phyloP scores from a whole-genome alignment of 176 grass and related monocot species.

The Stipa capillata region DNA sequence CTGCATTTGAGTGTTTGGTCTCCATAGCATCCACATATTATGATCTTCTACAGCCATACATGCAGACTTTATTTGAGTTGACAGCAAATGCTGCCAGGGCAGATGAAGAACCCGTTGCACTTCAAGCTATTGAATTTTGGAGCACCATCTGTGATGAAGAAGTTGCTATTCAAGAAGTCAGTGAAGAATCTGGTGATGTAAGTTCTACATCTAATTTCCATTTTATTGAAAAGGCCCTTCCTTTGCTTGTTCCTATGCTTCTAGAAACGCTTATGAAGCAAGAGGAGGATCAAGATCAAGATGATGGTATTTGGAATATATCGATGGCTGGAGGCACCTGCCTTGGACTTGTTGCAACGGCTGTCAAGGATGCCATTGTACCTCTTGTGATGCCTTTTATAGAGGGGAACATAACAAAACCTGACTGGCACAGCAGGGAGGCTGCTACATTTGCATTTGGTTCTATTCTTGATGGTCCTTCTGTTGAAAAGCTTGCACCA shows the following conservation, averaged over 20 bases:
- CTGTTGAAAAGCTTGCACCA: slow-evolving; percentile 36
- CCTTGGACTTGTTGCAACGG: slow-evolving; percentile 42
- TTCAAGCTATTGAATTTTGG: slow-evolving; percentile 72
- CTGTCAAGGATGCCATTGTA: slow-evolving; percentile 37
- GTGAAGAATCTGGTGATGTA: slow-evolving; percentile 21
- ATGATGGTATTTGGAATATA: slow-evolving; percentile 48
- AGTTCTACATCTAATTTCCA: slow-evolving; percentile 29
- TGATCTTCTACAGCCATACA: slow-evolving; percentile 46
- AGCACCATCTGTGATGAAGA: slow-evolving; percentile 52
- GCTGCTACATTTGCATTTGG: slow-evolving; percentile 57
- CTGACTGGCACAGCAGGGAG: slow-evolving; percentile 45
- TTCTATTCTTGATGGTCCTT: slow-evolving; percentile 50
- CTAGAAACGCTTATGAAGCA: slow-evolving; percentile 56
- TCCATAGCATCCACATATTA: slow-evolving; percentile 59
- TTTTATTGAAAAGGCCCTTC: slow-evolving; percentile 53
- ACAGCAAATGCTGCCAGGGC: slow-evolving; percentile 52
- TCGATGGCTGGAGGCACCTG: slow-evolving; percentile 55
- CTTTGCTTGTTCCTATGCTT: slow-evolving; percentile 46
- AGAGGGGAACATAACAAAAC: slow-evolving; percentile 44
- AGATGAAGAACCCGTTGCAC: slow-evolving; percentile 60
- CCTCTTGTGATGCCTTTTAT: slow-evolving; percentile 63
- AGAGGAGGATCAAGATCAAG: slow-evolving; percentile 63
- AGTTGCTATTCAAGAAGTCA: slow-evolving; percentile 45
- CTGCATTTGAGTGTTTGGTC: slow-evolving; percentile 58
- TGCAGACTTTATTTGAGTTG: slow-evolving; percentile 51